Conservation (phyloP, 352 stramenopile genomes). For the Phytophthora meadii region DNA sequence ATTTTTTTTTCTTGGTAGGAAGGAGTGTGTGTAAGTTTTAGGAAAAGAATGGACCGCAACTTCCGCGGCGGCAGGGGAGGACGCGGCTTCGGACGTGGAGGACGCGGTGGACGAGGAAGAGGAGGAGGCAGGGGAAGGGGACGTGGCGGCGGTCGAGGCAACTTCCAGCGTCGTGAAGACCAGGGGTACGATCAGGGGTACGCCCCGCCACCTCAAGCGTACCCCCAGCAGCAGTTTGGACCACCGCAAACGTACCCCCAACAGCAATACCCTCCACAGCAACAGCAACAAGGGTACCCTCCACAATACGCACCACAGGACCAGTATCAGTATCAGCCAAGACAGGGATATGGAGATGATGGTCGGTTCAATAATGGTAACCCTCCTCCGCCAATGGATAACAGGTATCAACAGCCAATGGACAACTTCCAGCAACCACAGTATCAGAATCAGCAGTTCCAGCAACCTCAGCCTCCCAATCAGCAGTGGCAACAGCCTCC, state of each 20-base stretch:
- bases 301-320: constrained; percentile 19
- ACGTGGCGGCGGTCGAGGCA: constrained; percentile 33
- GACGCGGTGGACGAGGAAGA: constrained; percentile 15
- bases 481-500: constrained; percentile 11
- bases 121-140: constrained; percentile 44
- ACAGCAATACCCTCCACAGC: constrained; percentile 5
- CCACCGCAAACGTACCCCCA: constrained; percentile 17
- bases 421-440: constrained; percentile 10
- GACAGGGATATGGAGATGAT: constrained; percentile 23
- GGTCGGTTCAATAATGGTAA: constrained; percentile 19
- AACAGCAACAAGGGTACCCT: constrained; percentile 7
- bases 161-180: constrained; percentile 26
- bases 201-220: constrained; percentile 3
- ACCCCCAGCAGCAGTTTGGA: constrained; percentile 18
- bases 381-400: constrained; percentile 15
- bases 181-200: constrained; percentile 28
- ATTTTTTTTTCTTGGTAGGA: too few relatives aligned
- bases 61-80: constrained; percentile 42
- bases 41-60: constrained; percentile 34
- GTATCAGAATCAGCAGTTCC: constrained; percentile 25
- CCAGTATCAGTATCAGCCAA: constrained; percentile 22
- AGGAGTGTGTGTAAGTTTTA: too few relatives aligned
- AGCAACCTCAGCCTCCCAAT: constrained; percentile 3
- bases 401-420: constrained; percentile 24
- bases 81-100: constrained; percentile 36